Conservation (phyloP, 352 stramenopile genomes). For the Phytophthora litchii region DNA sequence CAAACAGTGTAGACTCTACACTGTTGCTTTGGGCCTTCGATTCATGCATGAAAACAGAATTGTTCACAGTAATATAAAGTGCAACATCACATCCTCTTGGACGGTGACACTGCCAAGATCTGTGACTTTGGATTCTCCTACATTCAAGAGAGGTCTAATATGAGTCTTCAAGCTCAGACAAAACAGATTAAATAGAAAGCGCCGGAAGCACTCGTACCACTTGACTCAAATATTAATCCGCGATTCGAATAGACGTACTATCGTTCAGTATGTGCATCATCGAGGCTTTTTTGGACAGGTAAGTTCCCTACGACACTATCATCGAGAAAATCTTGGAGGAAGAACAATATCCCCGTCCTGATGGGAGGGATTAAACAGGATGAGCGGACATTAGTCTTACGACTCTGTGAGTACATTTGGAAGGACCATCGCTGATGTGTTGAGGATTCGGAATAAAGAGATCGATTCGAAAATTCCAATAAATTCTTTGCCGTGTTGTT, state of each 20-base stretch:
- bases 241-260: slow-evolving; percentile 28
- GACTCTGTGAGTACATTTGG: slow-evolving; percentile 8
- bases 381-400: slow-evolving; percentile 20
- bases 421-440: slow-evolving; percentile 3
- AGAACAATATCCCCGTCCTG: slow-evolving; percentile 8
- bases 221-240: slow-evolving; percentile 3
- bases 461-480: too few relatives aligned
- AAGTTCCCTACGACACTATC: slow-evolving; percentile 16
- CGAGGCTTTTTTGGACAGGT: slow-evolving; percentile 24
- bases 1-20: too few relatives aligned
- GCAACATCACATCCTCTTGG: slow-evolving; percentile 79
- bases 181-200: slow-evolving; percentile 31
- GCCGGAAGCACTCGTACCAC: slow-evolving; percentile 23
- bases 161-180: slow-evolving; percentile 12
- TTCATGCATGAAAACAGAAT: slow-evolving; percentile 62
- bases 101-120: slow-evolving; percentile 30
- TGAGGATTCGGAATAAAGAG: slow-evolving; percentile 5
- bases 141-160: slow-evolving; percentile 15
- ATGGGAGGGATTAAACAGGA: slow-evolving; percentile 20
- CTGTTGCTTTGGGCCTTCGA: slow-evolving; percentile 45
- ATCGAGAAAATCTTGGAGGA: slow-evolving; percentile 10
- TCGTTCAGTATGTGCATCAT: slow-evolving; percentile 46
- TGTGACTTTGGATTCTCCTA: slow-evolving; percentile 41
- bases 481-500: too few relatives aligned
- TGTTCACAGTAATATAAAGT: slow-evolving; percentile 85